These are phyloP conservation scores for Annona cherimola DNA, from an alignment of 164 flowering plant species.

Conservation along the genomic window DNA sequence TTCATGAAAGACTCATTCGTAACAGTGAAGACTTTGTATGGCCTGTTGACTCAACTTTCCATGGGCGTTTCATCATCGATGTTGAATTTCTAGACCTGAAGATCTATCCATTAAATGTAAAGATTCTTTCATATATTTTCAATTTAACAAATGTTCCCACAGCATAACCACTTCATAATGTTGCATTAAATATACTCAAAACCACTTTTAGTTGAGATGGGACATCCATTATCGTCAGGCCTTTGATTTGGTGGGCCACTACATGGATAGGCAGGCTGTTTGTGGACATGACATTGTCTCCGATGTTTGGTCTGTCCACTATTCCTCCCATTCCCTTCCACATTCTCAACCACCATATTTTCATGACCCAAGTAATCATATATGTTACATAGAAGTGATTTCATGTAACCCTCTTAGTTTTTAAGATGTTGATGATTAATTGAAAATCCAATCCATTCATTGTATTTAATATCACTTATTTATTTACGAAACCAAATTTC, in stretches of 20 bases:
- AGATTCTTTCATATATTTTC: slow-evolving; percentile 11
- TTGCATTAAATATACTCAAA: background rate
- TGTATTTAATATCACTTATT: too few relatives aligned
- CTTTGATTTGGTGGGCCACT: background rate
- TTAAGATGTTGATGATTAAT: too few relatives aligned
- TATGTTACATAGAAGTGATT: too few relatives aligned
- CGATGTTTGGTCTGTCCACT: background rate
- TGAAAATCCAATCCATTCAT: too few relatives aligned
- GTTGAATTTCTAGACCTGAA: slow-evolving; percentile 89
- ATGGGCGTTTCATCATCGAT: slow-evolving; percentile 76
- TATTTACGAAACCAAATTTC: too few relatives aligned
- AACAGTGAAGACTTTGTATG: slow-evolving; percentile 74
- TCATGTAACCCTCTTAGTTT: too few relatives aligned
- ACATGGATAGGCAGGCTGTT: background rate
- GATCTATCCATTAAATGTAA: slow-evolving; percentile 56
- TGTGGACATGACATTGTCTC: background rate
- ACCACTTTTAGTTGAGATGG: background rate
- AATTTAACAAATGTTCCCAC: background rate
- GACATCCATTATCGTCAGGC: background rate
- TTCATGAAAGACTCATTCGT: slow-evolving; percentile 72
- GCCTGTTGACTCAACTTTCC: slow-evolving; percentile 67
- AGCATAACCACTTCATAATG: background rate
- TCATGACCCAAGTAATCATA: background rate
- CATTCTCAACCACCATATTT: background rate
- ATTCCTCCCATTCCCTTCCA: background rate